Conservation (phyloP, 1,139 yeast genomes). For the Yamadazyma atlantica region DNA sequence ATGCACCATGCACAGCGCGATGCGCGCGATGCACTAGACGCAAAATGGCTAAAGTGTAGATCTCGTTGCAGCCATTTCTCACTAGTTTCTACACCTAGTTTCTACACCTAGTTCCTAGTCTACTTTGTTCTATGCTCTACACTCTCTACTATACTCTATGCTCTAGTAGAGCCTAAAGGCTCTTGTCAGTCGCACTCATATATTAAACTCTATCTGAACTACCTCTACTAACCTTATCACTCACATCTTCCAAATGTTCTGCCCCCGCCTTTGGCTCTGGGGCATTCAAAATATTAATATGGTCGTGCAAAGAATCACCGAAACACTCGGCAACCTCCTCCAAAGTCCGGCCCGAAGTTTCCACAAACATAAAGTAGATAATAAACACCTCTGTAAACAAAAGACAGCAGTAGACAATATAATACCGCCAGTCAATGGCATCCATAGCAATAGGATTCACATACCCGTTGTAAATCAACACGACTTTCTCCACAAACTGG, state of each 20-base stretch:
- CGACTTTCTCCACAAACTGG: constrained; percentile 25
- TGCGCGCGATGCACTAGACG: too few relatives aligned
- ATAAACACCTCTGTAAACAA: constrained; percentile 34
- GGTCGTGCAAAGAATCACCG: constrained; percentile 23
- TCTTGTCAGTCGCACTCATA: too few relatives aligned
- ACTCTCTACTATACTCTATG: too few relatives aligned
- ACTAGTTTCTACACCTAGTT: too few relatives aligned
- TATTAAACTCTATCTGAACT: too few relatives aligned
- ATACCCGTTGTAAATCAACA: constrained; percentile 31
- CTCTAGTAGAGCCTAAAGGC: too few relatives aligned
- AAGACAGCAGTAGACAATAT: constrained; percentile 48
- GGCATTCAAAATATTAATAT: not conserved
- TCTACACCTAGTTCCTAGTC: too few relatives aligned
- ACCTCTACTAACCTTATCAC: not conserved
- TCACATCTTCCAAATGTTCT: constrained; percentile 23
- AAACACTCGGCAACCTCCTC: constrained; percentile 50
- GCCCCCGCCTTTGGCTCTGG: not conserved
- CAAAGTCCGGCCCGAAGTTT: constrained; percentile 50
- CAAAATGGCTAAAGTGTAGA: too few relatives aligned
- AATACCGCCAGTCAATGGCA: constrained; percentile 57
- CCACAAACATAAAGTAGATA: constrained; percentile 45
- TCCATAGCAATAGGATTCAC: constrained; percentile 62
- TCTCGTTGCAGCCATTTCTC: too few relatives aligned
- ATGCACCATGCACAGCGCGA: too few relatives aligned
- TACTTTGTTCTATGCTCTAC: too few relatives aligned